A percentile compares a stretch with the other conserved stretches of the same genome.
Conservation (phyloP, 1,139 yeast species). For the Kurtzmaniella quercitrusa region DNA sequence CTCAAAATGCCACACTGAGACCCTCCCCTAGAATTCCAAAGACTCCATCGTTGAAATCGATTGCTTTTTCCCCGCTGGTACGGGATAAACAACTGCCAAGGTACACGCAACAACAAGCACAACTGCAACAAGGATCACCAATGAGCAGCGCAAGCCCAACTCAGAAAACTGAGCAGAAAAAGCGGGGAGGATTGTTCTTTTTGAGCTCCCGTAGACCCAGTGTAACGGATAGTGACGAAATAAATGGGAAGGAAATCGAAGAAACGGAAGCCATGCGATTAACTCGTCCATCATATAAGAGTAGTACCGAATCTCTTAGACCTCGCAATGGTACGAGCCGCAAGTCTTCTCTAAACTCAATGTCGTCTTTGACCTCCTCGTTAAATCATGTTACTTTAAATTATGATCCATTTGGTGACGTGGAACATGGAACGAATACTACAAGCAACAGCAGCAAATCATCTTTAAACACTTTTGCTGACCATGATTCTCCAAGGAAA, state of each 20-base stretch:
- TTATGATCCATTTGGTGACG: not conserved
- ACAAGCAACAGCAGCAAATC: constrained; percentile 17
- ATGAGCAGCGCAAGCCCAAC: constrained; percentile 2
- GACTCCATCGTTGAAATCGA: constrained; percentile 35
- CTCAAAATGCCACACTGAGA: constrained; percentile 1
- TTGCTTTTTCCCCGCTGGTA: constrained; percentile 38
- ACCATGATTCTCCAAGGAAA: constrained; percentile 3
- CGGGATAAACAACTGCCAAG: constrained; percentile 12
- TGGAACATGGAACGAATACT: not conserved
- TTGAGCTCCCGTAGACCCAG: not conserved
- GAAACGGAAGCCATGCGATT: not conserved
- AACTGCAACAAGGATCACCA: not conserved
- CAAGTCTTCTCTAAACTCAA: not conserved
- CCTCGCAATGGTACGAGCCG: not conserved
- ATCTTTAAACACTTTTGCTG: constrained; percentile 10
- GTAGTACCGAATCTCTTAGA: not conserved
- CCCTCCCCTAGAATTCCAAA: constrained; percentile 14
- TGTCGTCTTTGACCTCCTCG: not conserved
- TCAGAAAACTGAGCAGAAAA: not conserved
- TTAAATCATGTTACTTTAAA: not conserved
- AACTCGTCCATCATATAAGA: not conserved
- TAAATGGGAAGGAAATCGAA: not conserved
- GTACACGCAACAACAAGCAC: not conserved
- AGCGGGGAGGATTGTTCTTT: not conserved
- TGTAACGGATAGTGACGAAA: not conserved